phyloP scores from a whole-genome alignment of 257 asterid genomes.

The Haberlea rhodopensis region DNA sequence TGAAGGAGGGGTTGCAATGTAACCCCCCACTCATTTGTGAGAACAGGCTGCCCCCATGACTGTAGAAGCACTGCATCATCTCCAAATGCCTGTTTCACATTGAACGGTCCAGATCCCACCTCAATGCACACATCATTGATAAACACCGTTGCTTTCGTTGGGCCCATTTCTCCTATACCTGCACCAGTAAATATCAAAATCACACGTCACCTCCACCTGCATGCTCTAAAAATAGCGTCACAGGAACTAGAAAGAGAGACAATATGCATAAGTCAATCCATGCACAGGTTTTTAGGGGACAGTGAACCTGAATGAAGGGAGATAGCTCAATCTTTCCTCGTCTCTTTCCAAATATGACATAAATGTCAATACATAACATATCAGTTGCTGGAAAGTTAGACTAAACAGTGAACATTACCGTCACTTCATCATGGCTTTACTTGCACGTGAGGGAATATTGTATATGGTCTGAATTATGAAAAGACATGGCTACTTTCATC shows the following conservation, averaged over 20 bases:
- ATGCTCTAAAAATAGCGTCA: background rate
- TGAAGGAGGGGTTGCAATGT: slow-evolving; percentile 73
- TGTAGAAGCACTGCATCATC: slow-evolving; percentile 72
- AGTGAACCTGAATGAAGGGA: slow-evolving; percentile 36
- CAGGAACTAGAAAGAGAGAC: slow-evolving; percentile 7
- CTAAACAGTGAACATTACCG: slow-evolving; percentile 26
- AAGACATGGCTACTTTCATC: background rate
- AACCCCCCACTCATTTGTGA: slow-evolving; percentile 77
- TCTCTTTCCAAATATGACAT: slow-evolving; percentile 35
- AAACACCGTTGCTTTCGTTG: slow-evolving; percentile 68
- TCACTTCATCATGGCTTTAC: slow-evolving; percentile 48
- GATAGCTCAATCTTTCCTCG: slow-evolving; percentile 44
- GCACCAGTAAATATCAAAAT: slow-evolving; percentile 41
- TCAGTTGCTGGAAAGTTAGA: slow-evolving; percentile 22
- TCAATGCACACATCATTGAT: slow-evolving; percentile 86
- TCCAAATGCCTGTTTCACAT: slow-evolving; percentile 77
- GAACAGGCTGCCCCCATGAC: slow-evolving; percentile 71
- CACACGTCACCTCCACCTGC: slow-evolving; percentile 24
- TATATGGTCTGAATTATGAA: background rate
- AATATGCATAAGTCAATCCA: slow-evolving; percentile 39
- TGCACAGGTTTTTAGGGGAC: slow-evolving; percentile 57
- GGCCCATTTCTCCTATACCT: slow-evolving; percentile 37
- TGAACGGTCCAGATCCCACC: slow-evolving; percentile 63
- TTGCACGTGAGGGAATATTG: background rate
- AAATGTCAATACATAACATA: slow-evolving; percentile 22